A percentile compares a stretch with the other conserved stretches of the same genome.
These are phyloP conservation scores for Wallacemonas sp. DNA, from an alignment of 208 protist species.

Conservation along the genomic window DNA sequence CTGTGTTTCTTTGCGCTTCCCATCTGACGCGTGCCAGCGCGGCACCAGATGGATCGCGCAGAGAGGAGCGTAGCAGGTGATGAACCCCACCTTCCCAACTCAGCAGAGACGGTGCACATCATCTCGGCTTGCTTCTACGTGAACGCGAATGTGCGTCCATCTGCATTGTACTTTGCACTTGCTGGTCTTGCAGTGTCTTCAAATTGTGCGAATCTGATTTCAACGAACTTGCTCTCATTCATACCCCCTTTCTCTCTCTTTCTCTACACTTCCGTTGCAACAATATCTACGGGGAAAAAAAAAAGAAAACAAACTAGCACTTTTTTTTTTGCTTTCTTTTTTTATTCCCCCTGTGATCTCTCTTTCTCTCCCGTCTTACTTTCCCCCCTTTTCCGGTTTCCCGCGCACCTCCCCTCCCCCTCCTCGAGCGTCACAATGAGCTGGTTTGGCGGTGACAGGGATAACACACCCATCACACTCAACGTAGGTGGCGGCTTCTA, in stretches of 20 bases:
- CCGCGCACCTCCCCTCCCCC: neutral
- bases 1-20: too few species aligned
- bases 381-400: neutral
- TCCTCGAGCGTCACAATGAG: conserved; percentile 2
- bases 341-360: too few species aligned
- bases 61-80: too few species aligned
- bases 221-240: neutral
- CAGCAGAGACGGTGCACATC: too few species aligned
- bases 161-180: too few species aligned
- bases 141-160: neutral
- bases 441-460: conserved; percentile 3
- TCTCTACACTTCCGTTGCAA: neutral
- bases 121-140: too few species aligned
- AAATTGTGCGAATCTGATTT: too few species aligned
- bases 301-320: neutral
- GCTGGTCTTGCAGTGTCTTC: too few species aligned
- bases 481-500: conserved; percentile 72
- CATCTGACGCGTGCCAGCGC: too few species aligned
- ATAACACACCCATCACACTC: conserved; percentile 34
- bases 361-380: too few species aligned
- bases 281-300: conserved; percentile 12
- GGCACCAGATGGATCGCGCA: too few species aligned
- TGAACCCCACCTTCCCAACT: too few species aligned
- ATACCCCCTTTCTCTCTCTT: neutral
- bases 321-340: conserved; percentile 24